Conservation (phyloP, 2,329 filamentous ascomycete species). For the Macrophomina phaseolina region DNA sequence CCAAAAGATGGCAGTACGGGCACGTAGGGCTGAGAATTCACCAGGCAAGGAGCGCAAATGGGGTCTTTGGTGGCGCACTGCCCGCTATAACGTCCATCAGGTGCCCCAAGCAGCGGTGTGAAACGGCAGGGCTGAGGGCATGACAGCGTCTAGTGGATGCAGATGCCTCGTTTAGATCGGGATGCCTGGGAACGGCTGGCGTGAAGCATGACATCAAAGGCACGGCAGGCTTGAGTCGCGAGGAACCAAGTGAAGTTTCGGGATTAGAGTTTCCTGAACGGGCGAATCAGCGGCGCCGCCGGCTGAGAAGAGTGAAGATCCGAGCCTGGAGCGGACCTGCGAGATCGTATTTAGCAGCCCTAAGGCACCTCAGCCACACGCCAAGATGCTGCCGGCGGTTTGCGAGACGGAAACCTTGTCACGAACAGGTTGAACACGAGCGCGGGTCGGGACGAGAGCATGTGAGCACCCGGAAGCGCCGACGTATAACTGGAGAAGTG, state of each 20-base stretch:
- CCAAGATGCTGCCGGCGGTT: not conserved
- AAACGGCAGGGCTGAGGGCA: slow-evolving; percentile 16
- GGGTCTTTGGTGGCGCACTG: slow-evolving; percentile 10
- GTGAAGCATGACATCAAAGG: not conserved
- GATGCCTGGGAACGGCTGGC: not conserved
- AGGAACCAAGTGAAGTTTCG: not conserved
- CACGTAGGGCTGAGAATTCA: slow-evolving; percentile 22
- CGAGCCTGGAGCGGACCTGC: not conserved
- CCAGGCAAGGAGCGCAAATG: not conserved
- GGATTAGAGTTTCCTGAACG: not conserved
- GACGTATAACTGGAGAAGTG: not conserved
- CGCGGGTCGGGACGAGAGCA: not conserved
- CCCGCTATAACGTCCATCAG: slow-evolving; percentile 5
- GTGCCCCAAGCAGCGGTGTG: not conserved
- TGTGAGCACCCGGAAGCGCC: not conserved
- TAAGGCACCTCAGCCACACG: slow-evolving; percentile 18
- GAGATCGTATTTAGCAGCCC: slow-evolving; percentile 10
- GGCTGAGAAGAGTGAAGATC: not conserved
- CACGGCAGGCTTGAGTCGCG: not conserved
- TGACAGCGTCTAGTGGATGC: not conserved
- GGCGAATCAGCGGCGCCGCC: not conserved
- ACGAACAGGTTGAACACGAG: slow-evolving; percentile 1
- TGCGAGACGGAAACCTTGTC: not conserved
- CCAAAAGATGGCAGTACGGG: not conserved
- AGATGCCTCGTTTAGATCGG: slow-evolving; percentile 5